Evolutionary conservation across 148 eudicot species (phyloP).

Genomic region (Fagopyrum tataricum): DNA sequence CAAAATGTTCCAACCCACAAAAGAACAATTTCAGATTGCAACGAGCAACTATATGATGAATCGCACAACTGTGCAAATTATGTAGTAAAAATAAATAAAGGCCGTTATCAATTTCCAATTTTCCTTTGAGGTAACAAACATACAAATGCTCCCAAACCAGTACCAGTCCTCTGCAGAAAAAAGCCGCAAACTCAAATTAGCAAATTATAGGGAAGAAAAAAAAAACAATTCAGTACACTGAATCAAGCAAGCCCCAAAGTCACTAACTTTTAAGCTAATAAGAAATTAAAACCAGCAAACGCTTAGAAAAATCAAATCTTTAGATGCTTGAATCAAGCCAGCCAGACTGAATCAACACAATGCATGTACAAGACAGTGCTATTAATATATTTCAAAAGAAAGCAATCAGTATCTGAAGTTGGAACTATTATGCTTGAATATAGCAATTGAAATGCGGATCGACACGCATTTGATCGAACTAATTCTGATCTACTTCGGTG

Average conservation of each 20-base stretch:
- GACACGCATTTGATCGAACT: not conserved
- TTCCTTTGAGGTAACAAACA: not conserved
- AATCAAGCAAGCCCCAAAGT: not conserved
- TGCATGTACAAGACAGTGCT: conserved; percentile 1
- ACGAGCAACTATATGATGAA: not conserved
- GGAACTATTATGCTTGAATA: not conserved
- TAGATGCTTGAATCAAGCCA: not conserved
- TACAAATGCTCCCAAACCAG: too few relatives aligned
- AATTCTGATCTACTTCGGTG: not conserved
- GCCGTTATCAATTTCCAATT: not conserved
- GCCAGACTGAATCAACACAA: not conserved
- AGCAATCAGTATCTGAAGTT: not conserved
- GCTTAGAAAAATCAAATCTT: not conserved
- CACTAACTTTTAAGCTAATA: not conserved
- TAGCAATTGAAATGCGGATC: not conserved
- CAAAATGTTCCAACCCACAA: not conserved
- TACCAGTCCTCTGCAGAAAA: not conserved
- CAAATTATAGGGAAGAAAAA: not conserved
- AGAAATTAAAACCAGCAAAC: not conserved
- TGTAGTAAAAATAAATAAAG: too few relatives aligned
- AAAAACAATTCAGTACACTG: not conserved
- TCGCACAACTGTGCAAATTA: not conserved
- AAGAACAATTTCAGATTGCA: not conserved
- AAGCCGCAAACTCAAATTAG: not conserved
- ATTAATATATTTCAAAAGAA: not conserved